Conservation (phyloP, 2,329 filamentous ascomycete genomes). For the Cucurbitaria berberidis region DNA sequence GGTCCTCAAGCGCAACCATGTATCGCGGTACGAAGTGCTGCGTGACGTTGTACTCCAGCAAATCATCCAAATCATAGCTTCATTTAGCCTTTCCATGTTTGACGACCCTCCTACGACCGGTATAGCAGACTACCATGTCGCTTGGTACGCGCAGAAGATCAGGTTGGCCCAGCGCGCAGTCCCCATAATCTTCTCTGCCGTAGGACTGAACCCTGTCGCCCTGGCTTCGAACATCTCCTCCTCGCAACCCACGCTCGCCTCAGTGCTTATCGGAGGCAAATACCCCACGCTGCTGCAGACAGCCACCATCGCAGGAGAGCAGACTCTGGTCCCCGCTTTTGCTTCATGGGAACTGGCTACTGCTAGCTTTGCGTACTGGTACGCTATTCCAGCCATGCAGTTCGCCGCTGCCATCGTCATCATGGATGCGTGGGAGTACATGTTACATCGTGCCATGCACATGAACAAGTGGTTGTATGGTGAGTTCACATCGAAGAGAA, state of each 20-base stretch:
- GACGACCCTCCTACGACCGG: conserved; percentile 78
- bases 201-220: conserved; percentile 77
- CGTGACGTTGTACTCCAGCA: conserved; percentile 93
- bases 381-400: conserved; percentile 76
- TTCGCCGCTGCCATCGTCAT: conserved; percentile 75
- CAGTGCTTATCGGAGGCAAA: conserved; percentile 76
- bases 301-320: conserved; percentile 59
- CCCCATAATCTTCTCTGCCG: conserved; percentile 69
- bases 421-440: conserved; percentile 98
- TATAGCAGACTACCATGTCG: conserved; percentile 82
- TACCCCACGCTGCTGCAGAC: conserved; percentile 75
- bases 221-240: conserved; percentile 77
- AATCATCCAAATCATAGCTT: conserved; percentile 79
- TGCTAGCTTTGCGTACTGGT: conserved; percentile 81
- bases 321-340: conserved; percentile 70
- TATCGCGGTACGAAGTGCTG: conserved; percentile 81
- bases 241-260: conserved; percentile 76
- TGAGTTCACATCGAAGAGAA: conserved; percentile 56
- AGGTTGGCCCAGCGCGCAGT: conserved; percentile 80
- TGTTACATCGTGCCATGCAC: conserved; percentile 95
- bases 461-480: conserved; percentile 97
- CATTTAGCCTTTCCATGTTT: conserved; percentile 69
- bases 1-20: conserved; percentile 84
- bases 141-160: conserved; percentile 85
- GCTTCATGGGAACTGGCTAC: conserved; percentile 79